Evolutionary conservation across 176 grass and related monocot genomes (phyloP).

Genomic region (Triticum aestivum): IWGSC_CS_RefSeq_v2.1 NC_057803.1:520637154-520637653

Average conservation of each 20-base stretch:
- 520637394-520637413: slow-evolving; percentile 59
- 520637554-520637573: slow-evolving; percentile 90
- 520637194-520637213: background rate
- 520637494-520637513: slow-evolving; percentile 66
- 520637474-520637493: slow-evolving; percentile 54
- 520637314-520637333: slow-evolving; percentile 24
- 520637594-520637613: slow-evolving; percentile 75
- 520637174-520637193: background rate
- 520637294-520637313: slow-evolving; percentile 1
- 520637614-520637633: slow-evolving; percentile 76
- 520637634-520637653: slow-evolving; percentile 64
- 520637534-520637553: slow-evolving; percentile 68
- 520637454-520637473: slow-evolving; percentile 88
- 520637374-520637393: slow-evolving; percentile 42
- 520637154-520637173: slow-evolving; percentile 51
- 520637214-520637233: slow-evolving; percentile 5
- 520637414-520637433: slow-evolving; percentile 76
- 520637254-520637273: slow-evolving; percentile 17
- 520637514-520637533: slow-evolving; percentile 72
- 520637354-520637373: slow-evolving; percentile 22
- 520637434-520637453: slow-evolving; percentile 77
- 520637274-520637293: slow-evolving; percentile 13
- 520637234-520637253: background rate
- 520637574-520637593: slow-evolving; percentile 91
- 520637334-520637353: background rate